Conservation (phyloP, 148 eudicot species). For the Chenopodium suecicum region DNA sequence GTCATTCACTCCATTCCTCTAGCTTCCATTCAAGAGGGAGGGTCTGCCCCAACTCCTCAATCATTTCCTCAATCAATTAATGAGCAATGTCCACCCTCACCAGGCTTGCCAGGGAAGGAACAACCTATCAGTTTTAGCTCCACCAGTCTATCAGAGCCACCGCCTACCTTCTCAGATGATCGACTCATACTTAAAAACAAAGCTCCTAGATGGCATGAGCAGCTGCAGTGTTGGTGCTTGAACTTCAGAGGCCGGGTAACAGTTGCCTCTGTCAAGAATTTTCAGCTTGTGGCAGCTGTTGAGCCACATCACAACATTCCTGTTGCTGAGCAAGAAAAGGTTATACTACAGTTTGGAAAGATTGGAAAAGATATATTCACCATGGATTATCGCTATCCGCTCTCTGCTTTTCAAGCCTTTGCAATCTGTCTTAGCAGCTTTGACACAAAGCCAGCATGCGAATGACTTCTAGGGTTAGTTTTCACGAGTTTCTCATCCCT, state of each 20-base stretch:
- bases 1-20: conserved; percentile 70
- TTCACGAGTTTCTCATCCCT: not conserved
- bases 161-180: conserved; percentile 27
- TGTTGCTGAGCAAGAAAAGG: conserved; percentile 68
- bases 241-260: conserved; percentile 89
- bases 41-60: conserved; percentile 80
- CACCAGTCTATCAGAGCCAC: conserved; percentile 33
- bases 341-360: conserved; percentile 84
- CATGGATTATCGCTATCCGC: conserved; percentile 91
- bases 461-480: conserved; percentile 30
- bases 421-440: conserved; percentile 92
- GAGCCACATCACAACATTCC: conserved; percentile 66
- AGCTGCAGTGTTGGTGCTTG: conserved; percentile 94
- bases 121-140: conserved; percentile 38
- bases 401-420: conserved; percentile 90
- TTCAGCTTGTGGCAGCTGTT: conserved; percentile 88
- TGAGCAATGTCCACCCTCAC: conserved; percentile 32
- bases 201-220: conserved; percentile 95
- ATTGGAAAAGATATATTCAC: conserved; percentile 90
- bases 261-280: conserved; percentile 88
- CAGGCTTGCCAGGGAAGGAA: conserved; percentile 40
- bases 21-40: conserved; percentile 80
- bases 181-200: conserved; percentile 72
- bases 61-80: conserved; percentile 51
- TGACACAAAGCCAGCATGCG: conserved; percentile 92